Percentiles rank a stretch among this genome's conserved stretches.
phyloP scores from a whole-genome alignment of 495 filamentous ascomycete genomes.

The Neurospora pannonica region DNA sequence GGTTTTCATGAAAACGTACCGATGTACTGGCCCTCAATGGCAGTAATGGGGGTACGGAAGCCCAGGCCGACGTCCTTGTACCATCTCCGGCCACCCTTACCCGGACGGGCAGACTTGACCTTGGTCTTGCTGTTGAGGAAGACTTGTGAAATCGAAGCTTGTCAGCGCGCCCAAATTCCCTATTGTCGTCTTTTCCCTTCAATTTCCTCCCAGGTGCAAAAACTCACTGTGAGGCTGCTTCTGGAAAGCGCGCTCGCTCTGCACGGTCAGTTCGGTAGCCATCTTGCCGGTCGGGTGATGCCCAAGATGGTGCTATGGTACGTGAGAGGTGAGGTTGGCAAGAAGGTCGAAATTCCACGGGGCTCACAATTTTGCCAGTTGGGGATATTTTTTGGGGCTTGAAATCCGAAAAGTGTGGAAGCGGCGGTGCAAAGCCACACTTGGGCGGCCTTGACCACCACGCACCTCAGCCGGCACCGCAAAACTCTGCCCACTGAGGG shows the following conservation, averaged over 20 bases:
- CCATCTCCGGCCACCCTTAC: constrained; percentile 83
- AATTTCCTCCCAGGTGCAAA: constrained; percentile 1
- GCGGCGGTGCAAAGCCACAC: constrained; percentile 25
- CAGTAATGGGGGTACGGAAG: constrained; percentile 93
- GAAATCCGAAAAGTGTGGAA: constrained; percentile 22
- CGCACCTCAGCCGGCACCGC: neutral
- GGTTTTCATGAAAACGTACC: constrained; percentile 55
- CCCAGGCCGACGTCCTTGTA: constrained; percentile 99
- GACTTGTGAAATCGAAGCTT: constrained; percentile 33
- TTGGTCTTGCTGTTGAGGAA: constrained; percentile 92
- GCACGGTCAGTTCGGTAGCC: constrained; percentile 96
- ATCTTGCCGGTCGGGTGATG: constrained; percentile 58
- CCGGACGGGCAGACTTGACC: constrained; percentile 71
- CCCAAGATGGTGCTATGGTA: constrained; percentile 19
- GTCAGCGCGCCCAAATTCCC: constrained; percentile 9
- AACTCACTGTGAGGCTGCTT: constrained; percentile 86
- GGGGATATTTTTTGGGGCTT: constrained; percentile 20
- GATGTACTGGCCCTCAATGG: constrained; percentile 98
- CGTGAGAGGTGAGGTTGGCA: constrained; percentile 8
- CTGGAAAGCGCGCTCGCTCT: constrained; percentile 96
- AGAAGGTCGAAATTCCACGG: constrained; percentile 9
- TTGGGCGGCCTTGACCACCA: constrained; percentile 8
- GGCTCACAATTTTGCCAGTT: constrained; percentile 20
- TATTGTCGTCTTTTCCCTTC: neutral
- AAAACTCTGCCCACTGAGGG: neutral